Percentiles rank a stretch among this genome's conserved stretches.
Conservation (phyloP, 176 grass and related monocot species). For the Oryza glaberrima region DNA sequence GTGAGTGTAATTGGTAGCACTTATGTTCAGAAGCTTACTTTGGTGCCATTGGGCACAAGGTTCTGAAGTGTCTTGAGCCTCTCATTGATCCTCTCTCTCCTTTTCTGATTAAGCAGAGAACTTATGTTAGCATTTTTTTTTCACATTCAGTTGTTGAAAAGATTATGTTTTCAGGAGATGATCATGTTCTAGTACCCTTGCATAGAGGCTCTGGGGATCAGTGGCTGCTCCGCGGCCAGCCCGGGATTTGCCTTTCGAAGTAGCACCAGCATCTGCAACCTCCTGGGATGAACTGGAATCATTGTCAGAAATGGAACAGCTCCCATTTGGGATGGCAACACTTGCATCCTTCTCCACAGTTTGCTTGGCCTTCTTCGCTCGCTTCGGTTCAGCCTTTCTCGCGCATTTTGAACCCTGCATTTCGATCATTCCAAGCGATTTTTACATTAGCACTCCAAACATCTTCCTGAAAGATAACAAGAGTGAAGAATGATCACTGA, state of each 20-base stretch:
- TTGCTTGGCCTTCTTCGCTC: slow-evolving; percentile 43
- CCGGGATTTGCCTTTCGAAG: slow-evolving; percentile 50
- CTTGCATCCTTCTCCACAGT: slow-evolving; percentile 37
- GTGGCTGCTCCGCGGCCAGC: slow-evolving; percentile 46
- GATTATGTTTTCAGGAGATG: neutral
- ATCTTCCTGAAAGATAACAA: neutral
- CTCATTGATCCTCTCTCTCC: slow-evolving; percentile 86
- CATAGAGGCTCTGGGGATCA: slow-evolving; percentile 90
- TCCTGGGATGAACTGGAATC: slow-evolving; percentile 68
- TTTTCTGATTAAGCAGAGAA: slow-evolving; percentile 62
- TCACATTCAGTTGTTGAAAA: slow-evolving; percentile 30
- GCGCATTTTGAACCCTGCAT: slow-evolving; percentile 49
- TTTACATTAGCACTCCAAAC: neutral
- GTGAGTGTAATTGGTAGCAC: neutral
- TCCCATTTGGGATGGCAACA: slow-evolving; percentile 4
- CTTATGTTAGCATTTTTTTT: neutral
- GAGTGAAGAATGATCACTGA: slow-evolving; percentile 12
- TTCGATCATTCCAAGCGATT: slow-evolving; percentile 15
- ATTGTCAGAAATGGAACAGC: slow-evolving; percentile 64
- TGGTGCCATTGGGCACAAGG: slow-evolving; percentile 91
- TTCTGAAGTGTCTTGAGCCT: slow-evolving; percentile 73
- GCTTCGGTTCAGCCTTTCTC: slow-evolving; percentile 50
- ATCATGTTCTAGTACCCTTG: slow-evolving; percentile 59
- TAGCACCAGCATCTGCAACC: slow-evolving; percentile 36
- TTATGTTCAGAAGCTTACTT: slow-evolving; percentile 51